Conservation (phyloP, 768 basidiomycete species). For the Rhodocollybia butyracea region DNA sequence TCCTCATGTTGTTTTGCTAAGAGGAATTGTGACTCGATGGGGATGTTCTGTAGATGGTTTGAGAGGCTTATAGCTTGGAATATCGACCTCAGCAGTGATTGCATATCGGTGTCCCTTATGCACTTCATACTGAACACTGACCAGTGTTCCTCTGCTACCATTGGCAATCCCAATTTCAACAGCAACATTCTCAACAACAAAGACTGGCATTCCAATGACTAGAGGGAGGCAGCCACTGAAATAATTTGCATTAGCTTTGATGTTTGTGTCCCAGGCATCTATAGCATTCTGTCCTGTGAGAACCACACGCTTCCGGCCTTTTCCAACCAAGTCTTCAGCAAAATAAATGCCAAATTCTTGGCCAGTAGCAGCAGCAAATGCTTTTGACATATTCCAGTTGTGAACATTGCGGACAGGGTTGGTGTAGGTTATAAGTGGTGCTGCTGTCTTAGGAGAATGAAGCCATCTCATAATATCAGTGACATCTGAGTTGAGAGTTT, state of each 20-base stretch:
- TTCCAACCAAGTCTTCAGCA: background rate
- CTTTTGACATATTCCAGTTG: constrained; percentile 5
- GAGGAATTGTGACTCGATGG: too few relatives aligned
- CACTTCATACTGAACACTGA: constrained; percentile 1
- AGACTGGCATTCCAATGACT: constrained; percentile 9
- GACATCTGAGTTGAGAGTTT: too few relatives aligned
- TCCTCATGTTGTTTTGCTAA: too few relatives aligned
- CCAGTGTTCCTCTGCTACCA: constrained; percentile 10
- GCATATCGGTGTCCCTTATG: constrained; percentile 4
- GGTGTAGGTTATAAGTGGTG: constrained; percentile 9
- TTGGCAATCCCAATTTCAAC: constrained; percentile 9
- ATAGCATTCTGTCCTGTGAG: constrained; percentile 6
- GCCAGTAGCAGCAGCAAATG: constrained; percentile 9
- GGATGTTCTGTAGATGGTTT: constrained; percentile 1
- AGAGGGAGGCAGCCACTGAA: constrained; percentile 3
- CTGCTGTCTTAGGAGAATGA: background rate
- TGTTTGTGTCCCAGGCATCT: background rate
- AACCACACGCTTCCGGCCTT: background rate
- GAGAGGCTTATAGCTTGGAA: background rate
- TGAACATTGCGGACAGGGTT: constrained; percentile 6
- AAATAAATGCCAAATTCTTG: constrained; percentile 6
- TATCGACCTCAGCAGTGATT: constrained; percentile 9
- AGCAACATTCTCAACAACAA: constrained; percentile 6
- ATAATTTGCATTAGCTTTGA: constrained; percentile 11
- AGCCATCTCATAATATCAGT: constrained; percentile 6